A percentile compares a stretch with the other conserved stretches of the same genome.
Evolutionary conservation across 2,329 filamentous ascomycete genomes (phyloP).

Genomic region (Fusarium mexicanum): DNA sequence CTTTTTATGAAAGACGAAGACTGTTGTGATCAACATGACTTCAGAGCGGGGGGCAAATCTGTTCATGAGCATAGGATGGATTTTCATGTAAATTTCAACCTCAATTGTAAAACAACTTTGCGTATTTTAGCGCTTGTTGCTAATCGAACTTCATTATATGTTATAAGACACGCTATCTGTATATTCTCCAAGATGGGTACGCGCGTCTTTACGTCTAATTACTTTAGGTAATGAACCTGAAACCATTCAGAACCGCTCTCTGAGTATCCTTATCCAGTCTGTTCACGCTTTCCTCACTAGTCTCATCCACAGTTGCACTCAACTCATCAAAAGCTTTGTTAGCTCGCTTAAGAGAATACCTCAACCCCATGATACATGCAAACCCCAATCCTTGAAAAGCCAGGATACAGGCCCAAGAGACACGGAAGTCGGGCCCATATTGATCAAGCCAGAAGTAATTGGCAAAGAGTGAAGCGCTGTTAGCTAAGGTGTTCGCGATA

Average conservation of each 20-base stretch:
- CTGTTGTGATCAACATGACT: not conserved
- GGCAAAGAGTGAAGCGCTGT: not conserved
- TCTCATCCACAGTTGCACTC: not conserved
- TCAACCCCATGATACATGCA: not conserved
- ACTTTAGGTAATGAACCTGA: not conserved
- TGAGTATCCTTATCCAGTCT: not conserved
- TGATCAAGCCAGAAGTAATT: not conserved
- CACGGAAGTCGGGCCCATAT: not conserved
- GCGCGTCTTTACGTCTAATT: rapidly evolving
- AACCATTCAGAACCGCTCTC: not conserved
- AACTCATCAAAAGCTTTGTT: not conserved
- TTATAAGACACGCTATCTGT: rapidly evolving
- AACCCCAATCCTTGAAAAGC: not conserved
- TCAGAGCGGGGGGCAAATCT: not conserved
- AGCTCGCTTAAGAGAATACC: not conserved
- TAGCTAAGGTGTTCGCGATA: not conserved
- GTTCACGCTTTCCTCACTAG: not conserved
- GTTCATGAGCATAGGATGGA: not conserved
- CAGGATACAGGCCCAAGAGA: not conserved
- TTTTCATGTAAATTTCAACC: rapidly evolving
- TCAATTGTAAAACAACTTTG: rapidly evolving
- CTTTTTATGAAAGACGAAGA: not conserved
- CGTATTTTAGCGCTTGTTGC: rapidly evolving
- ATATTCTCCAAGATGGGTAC: not conserved
- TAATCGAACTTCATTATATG: not conserved